Base-by-base conservation (phyloP, 306 rosid genomes). In the Prunus persica region DNA sequence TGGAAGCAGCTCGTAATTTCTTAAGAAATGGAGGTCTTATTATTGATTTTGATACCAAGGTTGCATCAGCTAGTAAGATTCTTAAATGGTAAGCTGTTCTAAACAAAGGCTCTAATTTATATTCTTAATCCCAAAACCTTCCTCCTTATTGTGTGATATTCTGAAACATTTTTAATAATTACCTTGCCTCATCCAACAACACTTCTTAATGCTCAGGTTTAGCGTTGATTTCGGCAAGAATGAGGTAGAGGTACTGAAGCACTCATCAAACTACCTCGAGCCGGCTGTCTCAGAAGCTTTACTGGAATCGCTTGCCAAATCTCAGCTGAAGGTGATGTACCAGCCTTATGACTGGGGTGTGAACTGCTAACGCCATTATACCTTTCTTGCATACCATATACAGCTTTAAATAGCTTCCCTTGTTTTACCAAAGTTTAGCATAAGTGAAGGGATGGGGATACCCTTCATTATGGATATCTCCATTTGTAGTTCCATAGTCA, bases 261-360 rank as follows among this genome's bases (percentile, higher is more conserved):
- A 89, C 54, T 83, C 81, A 25, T 92, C 97, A 45, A 95, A 92
- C 82, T 95, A 90, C 84, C 76, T 95, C 78, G 89, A 84, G 67
- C 88, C 90, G 30, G 87, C 88, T 16, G 87, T 90, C 27, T 81
- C 96, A 2, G 91, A 86, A 82, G 84, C 86, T 18, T 78, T 92
- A 71, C 61, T 95, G 82, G 96, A 90, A 82, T 68, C 84, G 85
- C 89, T 95, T 60, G 92, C 96, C 57, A 76, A 77, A 78, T 81
- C 90, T 55, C 93, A 92, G 86, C 66, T 92, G 89, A 92, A 92
- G 90, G 95, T 92, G 80, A 74, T 80, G 28, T 92, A 95, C 82
- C 93, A 90, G 79, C 80, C 87, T 52, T 92, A 86, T 50, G 96
- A 92, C 85, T 95, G 98, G 98, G 87, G 91, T 74, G 84, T 89